Evolutionary conservation across 371 early-diverging fungal species (phyloP).

Genomic region (Nematocida major): DNA sequence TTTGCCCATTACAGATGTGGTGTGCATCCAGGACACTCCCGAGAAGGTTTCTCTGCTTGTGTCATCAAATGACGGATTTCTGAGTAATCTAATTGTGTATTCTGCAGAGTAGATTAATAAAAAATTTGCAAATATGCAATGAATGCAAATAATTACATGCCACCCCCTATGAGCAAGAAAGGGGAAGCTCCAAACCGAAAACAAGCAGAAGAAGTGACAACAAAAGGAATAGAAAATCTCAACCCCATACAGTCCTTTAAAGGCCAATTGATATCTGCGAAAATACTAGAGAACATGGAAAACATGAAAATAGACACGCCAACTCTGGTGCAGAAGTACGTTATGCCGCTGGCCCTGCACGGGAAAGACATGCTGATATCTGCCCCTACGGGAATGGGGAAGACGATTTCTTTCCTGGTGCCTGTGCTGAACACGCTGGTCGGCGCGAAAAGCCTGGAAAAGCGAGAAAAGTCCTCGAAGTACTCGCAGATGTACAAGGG

Average conservation of each 20-base stretch:
- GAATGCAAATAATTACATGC: slow-evolving; percentile 6
- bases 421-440: slow-evolving; percentile 63
- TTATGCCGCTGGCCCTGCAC: slow-evolving; percentile 82
- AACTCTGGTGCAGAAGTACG: slow-evolving; percentile 85
- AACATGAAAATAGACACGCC: slow-evolving; percentile 78
- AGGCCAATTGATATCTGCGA: slow-evolving; percentile 27
- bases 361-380: slow-evolving; percentile 93
- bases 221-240: slow-evolving; percentile 19
- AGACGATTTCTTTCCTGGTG: slow-evolving; percentile 71
- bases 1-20: slow-evolving; percentile 60
- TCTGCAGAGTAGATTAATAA: slow-evolving; percentile 15
- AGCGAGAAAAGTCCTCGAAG: not conserved
- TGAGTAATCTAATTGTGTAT: slow-evolving; percentile 12
- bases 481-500: not conserved
- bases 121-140: slow-evolving; percentile 26
- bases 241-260: slow-evolving; percentile 29
- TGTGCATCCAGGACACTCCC: slow-evolving; percentile 1
- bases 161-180: slow-evolving; percentile 17
- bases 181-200: not conserved
- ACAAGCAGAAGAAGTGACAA: slow-evolving; percentile 20
- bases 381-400: slow-evolving; percentile 96
- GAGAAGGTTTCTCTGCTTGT: not conserved
- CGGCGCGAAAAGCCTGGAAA: not conserved
- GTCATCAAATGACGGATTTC: slow-evolving; percentile 40
- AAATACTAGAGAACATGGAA: slow-evolving; percentile 72